Conservation (phyloP, 2,329 filamentous ascomycete genomes). For the Epichloe brachyelytri region DNA sequence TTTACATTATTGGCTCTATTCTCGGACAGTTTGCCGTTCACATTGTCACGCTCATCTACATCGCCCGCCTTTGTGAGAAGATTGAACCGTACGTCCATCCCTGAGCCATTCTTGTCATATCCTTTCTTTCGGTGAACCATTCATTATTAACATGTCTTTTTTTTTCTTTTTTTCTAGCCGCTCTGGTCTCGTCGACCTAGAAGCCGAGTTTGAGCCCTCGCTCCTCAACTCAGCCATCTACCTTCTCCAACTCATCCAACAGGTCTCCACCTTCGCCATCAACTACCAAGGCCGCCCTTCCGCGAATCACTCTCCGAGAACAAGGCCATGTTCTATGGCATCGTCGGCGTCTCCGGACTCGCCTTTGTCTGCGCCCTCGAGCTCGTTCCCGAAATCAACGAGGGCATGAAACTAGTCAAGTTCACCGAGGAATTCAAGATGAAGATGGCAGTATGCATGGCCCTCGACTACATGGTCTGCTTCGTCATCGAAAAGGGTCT, state of each 20-base stretch:
- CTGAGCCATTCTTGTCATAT: too few relatives aligned
- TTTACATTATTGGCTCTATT: constrained; percentile 96
- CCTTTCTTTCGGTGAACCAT: background rate
- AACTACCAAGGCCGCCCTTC: constrained; percentile 99
- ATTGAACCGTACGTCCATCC: constrained; percentile 61
- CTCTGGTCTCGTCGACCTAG: constrained; percentile 61
- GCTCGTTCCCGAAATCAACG: constrained; percentile 88
- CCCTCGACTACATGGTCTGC: constrained; percentile 76
- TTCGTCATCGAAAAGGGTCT: constrained; percentile 77
- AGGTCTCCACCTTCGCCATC: constrained; percentile 97
- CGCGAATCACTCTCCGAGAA: constrained; percentile 92
- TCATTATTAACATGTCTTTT: constrained; percentile 8
- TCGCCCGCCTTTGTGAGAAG: constrained; percentile 75
- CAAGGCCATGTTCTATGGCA: constrained; percentile 95
- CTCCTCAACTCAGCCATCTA: constrained; percentile 95
- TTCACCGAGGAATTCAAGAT: constrained; percentile 82
- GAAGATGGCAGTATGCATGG: constrained; percentile 74
- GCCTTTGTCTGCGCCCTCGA: constrained; percentile 93
- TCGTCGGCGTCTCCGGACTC: constrained; percentile 76
- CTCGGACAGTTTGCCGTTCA: constrained; percentile 95
- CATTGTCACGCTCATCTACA: constrained; percentile 86
- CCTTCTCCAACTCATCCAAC: constrained; percentile 92
- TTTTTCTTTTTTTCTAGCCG: constrained; percentile 24
- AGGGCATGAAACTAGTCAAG: constrained; percentile 81
- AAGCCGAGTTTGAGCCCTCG: constrained; percentile 87